Conservation (phyloP, 257 asterid species). For the Echium plantagineum region DNA sequence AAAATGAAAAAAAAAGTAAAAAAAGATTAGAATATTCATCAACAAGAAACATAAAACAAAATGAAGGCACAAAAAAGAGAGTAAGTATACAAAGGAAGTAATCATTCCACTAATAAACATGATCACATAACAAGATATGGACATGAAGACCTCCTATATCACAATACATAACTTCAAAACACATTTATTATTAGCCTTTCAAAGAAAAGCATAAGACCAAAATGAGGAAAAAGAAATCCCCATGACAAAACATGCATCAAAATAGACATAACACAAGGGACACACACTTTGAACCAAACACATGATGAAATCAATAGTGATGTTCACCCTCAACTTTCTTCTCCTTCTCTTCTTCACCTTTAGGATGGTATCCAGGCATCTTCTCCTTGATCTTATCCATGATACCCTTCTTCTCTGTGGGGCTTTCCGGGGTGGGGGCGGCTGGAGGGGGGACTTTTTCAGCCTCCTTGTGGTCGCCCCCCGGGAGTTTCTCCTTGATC, state of each 20-base stretch:
- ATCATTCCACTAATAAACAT: constrained; percentile 14
- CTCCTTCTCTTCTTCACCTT: constrained; percentile 55
- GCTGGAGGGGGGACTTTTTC: constrained; percentile 35
- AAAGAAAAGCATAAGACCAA: background rate
- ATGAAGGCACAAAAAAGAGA: background rate
- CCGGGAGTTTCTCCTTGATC: constrained; percentile 71
- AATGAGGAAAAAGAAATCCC: constrained; percentile 1
- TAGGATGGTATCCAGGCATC: constrained; percentile 63
- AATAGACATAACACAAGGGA: constrained; percentile 9
- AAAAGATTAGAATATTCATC: too few relatives aligned
- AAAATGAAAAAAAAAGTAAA: too few relatives aligned
- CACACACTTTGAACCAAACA: constrained; percentile 13
- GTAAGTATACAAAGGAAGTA: constrained; percentile 6
- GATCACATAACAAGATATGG: background rate
- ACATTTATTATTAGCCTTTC: too few relatives aligned
- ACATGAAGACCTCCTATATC: background rate
- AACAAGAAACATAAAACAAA: too few relatives aligned
- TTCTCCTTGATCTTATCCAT: constrained; percentile 92
- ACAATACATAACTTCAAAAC: background rate
- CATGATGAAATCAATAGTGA: constrained; percentile 8
- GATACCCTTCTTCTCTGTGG: constrained; percentile 68
- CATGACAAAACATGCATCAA: constrained; percentile 3
- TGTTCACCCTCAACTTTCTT: constrained; percentile 17
- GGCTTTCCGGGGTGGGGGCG: constrained; percentile 23
- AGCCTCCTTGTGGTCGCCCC: constrained; percentile 37